These are phyloP conservation scores for Chamaenerion angustifolium DNA, from an alignment of 345 rosid species.

Conservation along the genomic window DNA sequence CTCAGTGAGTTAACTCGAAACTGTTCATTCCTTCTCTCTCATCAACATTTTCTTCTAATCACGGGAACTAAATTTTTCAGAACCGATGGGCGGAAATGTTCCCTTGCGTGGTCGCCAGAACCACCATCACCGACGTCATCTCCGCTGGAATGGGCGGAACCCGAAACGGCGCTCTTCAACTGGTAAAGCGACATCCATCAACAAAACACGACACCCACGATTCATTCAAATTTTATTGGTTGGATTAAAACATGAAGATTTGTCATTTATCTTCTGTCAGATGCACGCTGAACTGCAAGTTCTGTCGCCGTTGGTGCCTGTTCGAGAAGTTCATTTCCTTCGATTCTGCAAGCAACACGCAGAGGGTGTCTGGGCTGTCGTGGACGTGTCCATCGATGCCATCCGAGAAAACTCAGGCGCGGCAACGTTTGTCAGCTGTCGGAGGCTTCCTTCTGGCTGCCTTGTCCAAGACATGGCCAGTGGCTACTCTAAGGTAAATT, in stretches of 20 bases:
- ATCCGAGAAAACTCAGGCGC: conserved; percentile 36
- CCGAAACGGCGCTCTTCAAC: conserved; percentile 78
- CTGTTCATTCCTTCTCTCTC: not conserved
- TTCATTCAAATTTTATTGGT: no score
- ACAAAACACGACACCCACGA: not conserved
- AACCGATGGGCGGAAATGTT: conserved; percentile 98
- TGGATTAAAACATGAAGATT: not conserved
- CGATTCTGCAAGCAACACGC: conserved; percentile 93
- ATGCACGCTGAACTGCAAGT: conserved; percentile 91
- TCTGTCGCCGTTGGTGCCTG: conserved; percentile 90
- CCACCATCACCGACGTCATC: conserved; percentile 63
- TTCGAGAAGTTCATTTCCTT: conserved; percentile 76
- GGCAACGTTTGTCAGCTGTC: conserved; percentile 14
- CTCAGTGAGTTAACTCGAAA: conserved; percentile 28
- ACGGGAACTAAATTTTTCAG: conserved; percentile 15
- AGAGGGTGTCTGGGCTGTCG: conserved; percentile 91
- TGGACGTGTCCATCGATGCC: conserved; percentile 71
- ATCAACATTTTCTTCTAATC: conserved; percentile 1
- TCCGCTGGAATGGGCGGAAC: conserved; percentile 85
- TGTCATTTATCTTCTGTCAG: conserved; percentile 14
- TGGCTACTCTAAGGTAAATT: conserved; percentile 81
- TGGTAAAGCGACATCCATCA: conserved; percentile 24
- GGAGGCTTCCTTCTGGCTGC: conserved; percentile 96
- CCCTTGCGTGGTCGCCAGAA: conserved; percentile 70
- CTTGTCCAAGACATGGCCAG: conserved; percentile 90